Conservation (phyloP, 1,284 basidiomycete species). For the Boletellus deceptivus region DNA sequence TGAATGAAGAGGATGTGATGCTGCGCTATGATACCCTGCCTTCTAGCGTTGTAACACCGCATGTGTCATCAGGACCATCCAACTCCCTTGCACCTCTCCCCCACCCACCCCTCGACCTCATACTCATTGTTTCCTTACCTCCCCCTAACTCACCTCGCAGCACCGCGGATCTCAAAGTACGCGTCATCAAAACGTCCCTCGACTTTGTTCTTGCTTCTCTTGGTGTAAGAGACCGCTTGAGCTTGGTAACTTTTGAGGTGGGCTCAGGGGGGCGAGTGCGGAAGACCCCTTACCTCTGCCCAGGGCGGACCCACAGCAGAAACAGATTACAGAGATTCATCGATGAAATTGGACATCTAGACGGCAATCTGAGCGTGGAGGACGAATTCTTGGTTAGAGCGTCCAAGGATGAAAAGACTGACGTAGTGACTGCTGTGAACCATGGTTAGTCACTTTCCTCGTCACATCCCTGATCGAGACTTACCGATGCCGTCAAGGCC, state of each 20-base stretch:
- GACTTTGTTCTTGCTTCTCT: slow-evolving; percentile 82
- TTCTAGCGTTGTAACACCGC: slow-evolving; percentile 65
- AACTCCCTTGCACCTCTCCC: slow-evolving; percentile 77
- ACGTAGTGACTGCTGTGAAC: slow-evolving; percentile 95
- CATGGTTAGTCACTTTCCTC: slow-evolving; percentile 54
- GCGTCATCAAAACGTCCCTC: slow-evolving; percentile 81
- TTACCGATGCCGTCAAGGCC: slow-evolving; percentile 44
- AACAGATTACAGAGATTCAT: slow-evolving; percentile 74
- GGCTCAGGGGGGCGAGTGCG: slow-evolving; percentile 76
- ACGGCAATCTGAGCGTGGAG: slow-evolving; percentile 37
- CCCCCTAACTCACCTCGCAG: slow-evolving; percentile 68
- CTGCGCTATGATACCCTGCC: slow-evolving; percentile 48
- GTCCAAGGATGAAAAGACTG: slow-evolving; percentile 85
- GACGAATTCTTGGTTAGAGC: slow-evolving; percentile 80
- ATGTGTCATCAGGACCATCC: slow-evolving; percentile 70
- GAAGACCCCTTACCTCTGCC: slow-evolving; percentile 84
- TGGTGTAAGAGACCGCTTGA: slow-evolving; percentile 74
- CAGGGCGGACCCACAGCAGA: slow-evolving; percentile 69
- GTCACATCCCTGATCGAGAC: neutral
- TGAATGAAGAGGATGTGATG: slow-evolving; percentile 70
- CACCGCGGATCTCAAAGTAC: slow-evolving; percentile 78
- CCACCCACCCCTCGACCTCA: slow-evolving; percentile 88
- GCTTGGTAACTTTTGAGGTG: slow-evolving; percentile 87
- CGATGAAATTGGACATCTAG: slow-evolving; percentile 59
- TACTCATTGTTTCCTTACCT: slow-evolving; percentile 88